Base-by-base conservation (phyloP, 2,329 filamentous ascomycete species). In the Periconia sp. region DNA sequence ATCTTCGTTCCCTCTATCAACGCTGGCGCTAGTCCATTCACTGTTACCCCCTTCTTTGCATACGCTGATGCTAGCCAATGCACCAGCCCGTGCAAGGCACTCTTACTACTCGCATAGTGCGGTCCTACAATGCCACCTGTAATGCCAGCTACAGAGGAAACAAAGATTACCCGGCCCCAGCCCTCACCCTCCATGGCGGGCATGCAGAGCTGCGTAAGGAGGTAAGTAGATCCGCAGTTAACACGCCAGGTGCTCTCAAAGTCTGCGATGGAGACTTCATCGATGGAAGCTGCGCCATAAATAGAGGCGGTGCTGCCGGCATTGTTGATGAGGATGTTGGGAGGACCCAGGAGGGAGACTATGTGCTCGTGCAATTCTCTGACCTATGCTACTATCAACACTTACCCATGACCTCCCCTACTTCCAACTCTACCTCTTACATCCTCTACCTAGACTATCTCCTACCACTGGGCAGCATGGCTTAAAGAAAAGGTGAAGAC, bases 11-110 rank as follows among this genome's bases (percentile, higher is more conserved):
- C 64, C 24, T 73, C 66, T 43, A 78, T 74, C 56, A 77, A 52
- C 7, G 75, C 75, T 7, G 76, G 75, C 13, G 75, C 75, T 11
- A 78, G 69, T 24, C 72, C 74, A 52, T 78, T 78, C 1, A 76
- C 73, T 13, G 73, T 76, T 29, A 79, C 65, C 10, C 75, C 75
- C 35, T 69, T 71, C 48, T 63, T 70, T 5, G 69, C 72, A 50
- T 77, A 73, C 36, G 64, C 63, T 3, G 50, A 54, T 1, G 73
- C 71, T 16, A 78, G 52, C 65, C 75, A 78, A 54, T 76, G 73
- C 46, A 77, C 64, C 55, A 78, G 67, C 16, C 72, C 73, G 49
- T 73, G 74, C 31, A 77, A 48, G 2, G 75, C 75, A 32, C 69
- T 72, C 55, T 78, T 78, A 1, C 64, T 67, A 9, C 37, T 46